phyloP scores from a whole-genome alignment of 140 eudicot genomes.

The Bidens hawaiensis region DNA sequence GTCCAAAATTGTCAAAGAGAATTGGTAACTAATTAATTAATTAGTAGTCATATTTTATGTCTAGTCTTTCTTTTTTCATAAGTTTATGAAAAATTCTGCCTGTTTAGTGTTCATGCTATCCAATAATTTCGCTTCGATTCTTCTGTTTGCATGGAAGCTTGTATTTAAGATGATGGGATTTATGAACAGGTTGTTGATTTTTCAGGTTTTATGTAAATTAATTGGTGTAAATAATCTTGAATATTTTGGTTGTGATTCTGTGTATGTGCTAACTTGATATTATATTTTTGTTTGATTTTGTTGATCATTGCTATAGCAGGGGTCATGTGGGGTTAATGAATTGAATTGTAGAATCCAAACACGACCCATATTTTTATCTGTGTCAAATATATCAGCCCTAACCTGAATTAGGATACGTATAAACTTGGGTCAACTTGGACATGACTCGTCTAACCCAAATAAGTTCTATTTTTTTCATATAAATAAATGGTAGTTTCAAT shows the following conservation, averaged over 20 bases:
- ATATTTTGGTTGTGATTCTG: slow-evolving; percentile 8
- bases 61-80: background rate
- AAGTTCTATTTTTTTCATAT: too few relatives aligned
- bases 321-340: background rate
- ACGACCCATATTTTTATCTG: too few relatives aligned
- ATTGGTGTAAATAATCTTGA: slow-evolving; percentile 14
- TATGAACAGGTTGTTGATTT: slow-evolving; percentile 16
- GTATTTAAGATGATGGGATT: slow-evolving; percentile 18
- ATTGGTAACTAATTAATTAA: slow-evolving; percentile 29
- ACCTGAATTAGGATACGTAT: too few relatives aligned
- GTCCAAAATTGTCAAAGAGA: slow-evolving; percentile 57
- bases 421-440: too few relatives aligned
- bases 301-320: background rate
- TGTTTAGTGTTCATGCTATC: slow-evolving; percentile 14
- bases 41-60: slow-evolving; percentile 10
- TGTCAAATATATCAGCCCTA: too few relatives aligned
- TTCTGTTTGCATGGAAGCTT: slow-evolving; percentile 18
- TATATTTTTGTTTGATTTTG: background rate
- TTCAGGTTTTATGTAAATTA: slow-evolving; percentile 10
- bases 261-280: slow-evolving; percentile 8
- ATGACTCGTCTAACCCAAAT: too few relatives aligned
- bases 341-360: too few relatives aligned
- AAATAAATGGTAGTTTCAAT: too few relatives aligned
- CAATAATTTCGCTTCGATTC: slow-evolving; percentile 15
- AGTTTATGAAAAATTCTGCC: slow-evolving; percentile 23